Base-by-base conservation (phyloP, 1,284 basidiomycete genomes). In the Trichosporon sp. region DNA sequence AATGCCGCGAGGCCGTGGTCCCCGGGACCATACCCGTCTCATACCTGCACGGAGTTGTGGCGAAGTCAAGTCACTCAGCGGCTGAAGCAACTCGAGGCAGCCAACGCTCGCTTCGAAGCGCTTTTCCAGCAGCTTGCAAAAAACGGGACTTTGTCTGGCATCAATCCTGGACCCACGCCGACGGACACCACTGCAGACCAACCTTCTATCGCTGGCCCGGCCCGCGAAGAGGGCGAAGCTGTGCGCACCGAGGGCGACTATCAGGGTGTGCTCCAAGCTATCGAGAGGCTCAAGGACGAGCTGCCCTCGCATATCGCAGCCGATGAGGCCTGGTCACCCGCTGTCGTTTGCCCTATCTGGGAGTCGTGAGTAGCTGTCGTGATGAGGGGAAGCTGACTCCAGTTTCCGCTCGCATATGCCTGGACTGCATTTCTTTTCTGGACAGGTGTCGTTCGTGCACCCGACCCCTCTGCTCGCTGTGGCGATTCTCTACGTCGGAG, bases 321-420 rank as follows among this genome's bases (percentile, higher is more conserved):
- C 9, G 31, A 59, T 25, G 63, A 61, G 2, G 69, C 69, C 2
- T 70, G 66, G 66, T 40, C 62, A 6, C 57, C 62, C 0, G 14
- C 36, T 1, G 36, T 25, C 4, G 58, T 70, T 13, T 57, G 54
- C 8, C 33, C 21, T 19, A 58, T 68, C 4, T 70, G 66, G 66
- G 63, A 63, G 25, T 66, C 64, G 68, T 67, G 60, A 56, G 67
- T 65, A 4, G 21, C 1, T 16, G 13, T 4, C 5, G 2, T 4
- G 8, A 13, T 25, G 4, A 5, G 10, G n/a, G 44, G 27, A 8
- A 16, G n/a, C 61, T 60, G 62, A 61, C 58, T n/a, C 11, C 58
- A 69, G 68, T 0, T 70, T 70, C 66, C 69, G 69, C 13, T 60
- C 63, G 6, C 62, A 70, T 54, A 70, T 70, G 69, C 69, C 69